Percentiles rank a stretch among this genome's conserved stretches.
These are phyloP conservation scores for Melanomma pulvis-pyrius DNA, from an alignment of 495 filamentous ascomycete species.

Conservation along the genomic window DNA sequence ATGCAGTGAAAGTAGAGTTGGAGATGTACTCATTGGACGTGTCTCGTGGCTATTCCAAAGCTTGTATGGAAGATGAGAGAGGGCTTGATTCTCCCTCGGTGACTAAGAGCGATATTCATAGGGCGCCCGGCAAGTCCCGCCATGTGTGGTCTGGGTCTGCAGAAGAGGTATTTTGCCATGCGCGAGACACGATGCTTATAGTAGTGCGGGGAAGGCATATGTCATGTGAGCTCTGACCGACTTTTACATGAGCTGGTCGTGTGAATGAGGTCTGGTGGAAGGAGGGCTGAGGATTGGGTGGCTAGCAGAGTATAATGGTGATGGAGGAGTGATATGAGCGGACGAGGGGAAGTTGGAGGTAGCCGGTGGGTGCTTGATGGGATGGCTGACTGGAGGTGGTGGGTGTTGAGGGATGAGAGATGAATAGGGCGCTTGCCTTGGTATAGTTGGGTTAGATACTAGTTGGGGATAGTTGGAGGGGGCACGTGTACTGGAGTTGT, in stretches of 20 bases:
- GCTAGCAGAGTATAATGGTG: background rate
- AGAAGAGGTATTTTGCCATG: background rate
- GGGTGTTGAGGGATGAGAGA: background rate
- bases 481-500: background rate
- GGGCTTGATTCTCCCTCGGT: too few relatives aligned
- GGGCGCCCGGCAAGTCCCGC: background rate
- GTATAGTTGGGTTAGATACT: background rate
- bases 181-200: background rate
- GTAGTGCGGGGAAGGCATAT: background rate
- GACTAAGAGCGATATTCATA: background rate
- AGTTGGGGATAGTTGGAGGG: background rate
- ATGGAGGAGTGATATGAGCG: background rate
- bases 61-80: too few relatives aligned
- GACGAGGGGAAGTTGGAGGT: slow-evolving; percentile 1
- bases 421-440: background rate
- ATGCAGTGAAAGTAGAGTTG: too few relatives aligned
- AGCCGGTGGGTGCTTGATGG: background rate
- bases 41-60: too few relatives aligned
- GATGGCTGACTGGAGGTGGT: background rate
- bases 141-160: background rate
- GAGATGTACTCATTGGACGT: too few relatives aligned
- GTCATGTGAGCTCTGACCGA: background rate
- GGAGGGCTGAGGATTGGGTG: background rate
- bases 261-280: background rate
- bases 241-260: background rate